Conservation (phyloP, 106 monocot genomes). For the Acorus gramineus region DNA sequence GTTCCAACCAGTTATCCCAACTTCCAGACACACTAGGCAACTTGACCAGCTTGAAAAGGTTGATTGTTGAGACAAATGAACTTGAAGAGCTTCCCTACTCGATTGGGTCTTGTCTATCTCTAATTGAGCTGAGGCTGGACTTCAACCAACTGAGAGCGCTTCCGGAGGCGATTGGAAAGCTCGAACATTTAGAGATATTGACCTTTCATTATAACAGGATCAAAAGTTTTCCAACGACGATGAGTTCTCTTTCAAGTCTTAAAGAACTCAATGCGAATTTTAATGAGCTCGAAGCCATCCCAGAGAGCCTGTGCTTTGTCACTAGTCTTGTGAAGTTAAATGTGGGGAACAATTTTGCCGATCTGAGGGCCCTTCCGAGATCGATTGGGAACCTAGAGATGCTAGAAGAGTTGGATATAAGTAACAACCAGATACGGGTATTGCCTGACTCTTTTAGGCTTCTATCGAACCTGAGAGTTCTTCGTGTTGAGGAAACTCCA, state of each 20-base stretch:
- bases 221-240: constrained; percentile 72
- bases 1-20: constrained; percentile 50
- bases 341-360: constrained; percentile 76
- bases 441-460: constrained; percentile 71
- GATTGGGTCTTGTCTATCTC: constrained; percentile 58
- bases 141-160: constrained; percentile 86
- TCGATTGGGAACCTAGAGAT: constrained; percentile 92
- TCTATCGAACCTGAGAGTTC: constrained; percentile 54
- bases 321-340: constrained; percentile 67
- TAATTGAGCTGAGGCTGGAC: constrained; percentile 69
- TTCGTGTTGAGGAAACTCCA: constrained; percentile 79
- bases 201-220: constrained; percentile 83
- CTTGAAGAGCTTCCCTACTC: constrained; percentile 95
- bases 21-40: constrained; percentile 75
- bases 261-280: constrained; percentile 81
- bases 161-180: constrained; percentile 87
- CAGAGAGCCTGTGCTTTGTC: constrained; percentile 71
- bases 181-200: constrained; percentile 58
- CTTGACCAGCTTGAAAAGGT: constrained; percentile 44
- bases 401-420: constrained; percentile 89
- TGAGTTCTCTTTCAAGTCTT: constrained; percentile 54
- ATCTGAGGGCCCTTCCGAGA: constrained; percentile 63
- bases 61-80: constrained; percentile 83
- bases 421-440: constrained; percentile 74
- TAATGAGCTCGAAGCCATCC: constrained; percentile 80